A percentile compares a stretch with the other conserved stretches of the same genome.
Conservation (phyloP, 2,329 filamentous ascomycete genomes). For the Stachybotrys chlorohalonatus region DNA sequence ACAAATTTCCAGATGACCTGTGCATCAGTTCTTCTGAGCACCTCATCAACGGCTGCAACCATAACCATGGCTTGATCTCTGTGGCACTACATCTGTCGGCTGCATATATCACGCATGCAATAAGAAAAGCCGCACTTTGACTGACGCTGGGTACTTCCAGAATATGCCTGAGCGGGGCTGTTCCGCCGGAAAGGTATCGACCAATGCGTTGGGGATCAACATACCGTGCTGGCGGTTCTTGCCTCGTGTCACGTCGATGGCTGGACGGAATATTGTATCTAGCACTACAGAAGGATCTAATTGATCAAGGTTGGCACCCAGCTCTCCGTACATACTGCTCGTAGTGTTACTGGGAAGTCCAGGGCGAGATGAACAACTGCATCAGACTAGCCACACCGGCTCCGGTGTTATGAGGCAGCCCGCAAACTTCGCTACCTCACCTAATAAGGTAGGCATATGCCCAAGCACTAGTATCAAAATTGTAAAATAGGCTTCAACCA, state of each 20-base stretch:
- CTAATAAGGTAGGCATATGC: too few relatives aligned
- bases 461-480: too few relatives aligned
- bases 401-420: not conserved
- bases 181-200: constrained; percentile 11
- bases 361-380: constrained; percentile 16
- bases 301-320: constrained; percentile 14
- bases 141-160: constrained; percentile 14
- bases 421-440: too few relatives aligned
- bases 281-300: constrained; percentile 23
- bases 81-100: constrained; percentile 11
- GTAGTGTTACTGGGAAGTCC: constrained; percentile 19
- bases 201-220: constrained; percentile 33
- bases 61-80: constrained; percentile 7
- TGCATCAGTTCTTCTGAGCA: constrained; percentile 10
- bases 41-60: constrained; percentile 11
- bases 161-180: constrained; percentile 9
- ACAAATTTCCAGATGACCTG: constrained; percentile 25
- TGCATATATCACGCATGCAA: not conserved
- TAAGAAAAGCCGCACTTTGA: not conserved
- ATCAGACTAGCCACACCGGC: constrained; percentile 7
- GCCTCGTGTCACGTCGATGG: constrained; percentile 12
- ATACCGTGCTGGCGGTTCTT: constrained; percentile 21
- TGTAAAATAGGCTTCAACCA: too few relatives aligned
- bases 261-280: constrained; percentile 21
- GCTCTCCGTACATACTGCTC: constrained; percentile 13